phyloP scores from a whole-genome alignment of 2,329 filamentous ascomycete genomes.

The Epichloe amarillans region DNA sequence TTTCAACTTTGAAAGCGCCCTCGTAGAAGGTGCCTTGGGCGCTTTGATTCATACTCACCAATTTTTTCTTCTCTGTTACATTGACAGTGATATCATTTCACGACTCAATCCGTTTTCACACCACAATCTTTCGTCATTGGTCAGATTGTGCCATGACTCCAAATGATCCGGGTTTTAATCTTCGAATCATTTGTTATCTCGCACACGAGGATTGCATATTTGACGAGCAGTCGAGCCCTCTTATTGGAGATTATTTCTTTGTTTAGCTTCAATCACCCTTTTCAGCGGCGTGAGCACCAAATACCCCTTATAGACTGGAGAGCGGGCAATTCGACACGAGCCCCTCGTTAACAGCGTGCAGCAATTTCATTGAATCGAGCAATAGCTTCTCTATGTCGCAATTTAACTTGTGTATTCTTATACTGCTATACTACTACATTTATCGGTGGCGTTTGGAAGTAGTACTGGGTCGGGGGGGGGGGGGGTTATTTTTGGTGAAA shows the following conservation, averaged over 20 bases:
- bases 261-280: background rate
- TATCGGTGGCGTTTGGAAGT: background rate
- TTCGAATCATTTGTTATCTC: background rate
- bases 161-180: background rate
- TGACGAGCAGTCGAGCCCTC: slow-evolving; percentile 9
- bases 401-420: slow-evolving; percentile 16
- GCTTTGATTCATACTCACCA: slow-evolving; percentile 13
- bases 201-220: background rate
- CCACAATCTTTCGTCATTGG: background rate
- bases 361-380: slow-evolving; percentile 14
- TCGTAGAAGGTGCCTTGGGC: too few relatives aligned
- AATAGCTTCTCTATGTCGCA: slow-evolving; percentile 9
- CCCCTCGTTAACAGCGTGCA: slow-evolving; percentile 16
- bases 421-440: background rate
- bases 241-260: slow-evolving; percentile 4
- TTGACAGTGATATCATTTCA: background rate
- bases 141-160: background rate
- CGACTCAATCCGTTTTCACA: background rate
- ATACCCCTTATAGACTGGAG: slow-evolving; percentile 26
- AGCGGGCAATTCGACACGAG: slow-evolving; percentile 10
- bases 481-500: background rate
- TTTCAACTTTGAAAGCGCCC: slow-evolving; percentile 5
- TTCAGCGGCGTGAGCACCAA: slow-evolving; percentile 19
- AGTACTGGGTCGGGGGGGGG: background rate
- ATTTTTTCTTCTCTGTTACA: background rate